Base-by-base conservation (phyloP, 805 yeast species). In the Monosporozyma solicola region DNA sequence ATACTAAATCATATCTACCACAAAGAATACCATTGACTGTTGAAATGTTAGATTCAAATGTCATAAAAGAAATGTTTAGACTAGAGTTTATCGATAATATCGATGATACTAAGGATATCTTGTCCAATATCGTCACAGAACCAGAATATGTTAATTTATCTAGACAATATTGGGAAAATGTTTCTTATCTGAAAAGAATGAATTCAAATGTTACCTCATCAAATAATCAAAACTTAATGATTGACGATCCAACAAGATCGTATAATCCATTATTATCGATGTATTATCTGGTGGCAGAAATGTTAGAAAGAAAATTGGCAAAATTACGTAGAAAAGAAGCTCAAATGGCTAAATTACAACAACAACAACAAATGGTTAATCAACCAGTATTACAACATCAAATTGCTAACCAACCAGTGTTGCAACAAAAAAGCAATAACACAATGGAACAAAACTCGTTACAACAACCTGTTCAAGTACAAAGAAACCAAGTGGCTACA, bases 251-350 rank as follows among this genome's bases (percentile, higher is more conserved):
- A 15, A 87, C 96, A 0, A 75, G 79, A 51, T 92, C 91, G 1
- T 91, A 79, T 67, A 95, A 91, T 69, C 98, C 99, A 0, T 74
- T 91, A 57, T 72, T 92, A 11, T 88, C 96, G 6, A 84, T 92
- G 41, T 94, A 94, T 66, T 85, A 80, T 63, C 75, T 94, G 57
- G 96, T 90, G 16, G 84, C 81, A 51, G 99, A 94, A 70, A 87
- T 88, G 85, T 65, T 77, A 57, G 82, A 79, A 62, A 78, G 96
- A 53, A 84, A 83, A 70, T 73, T 71, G 58, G 80, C 83, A 6
- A 83, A 84, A 68, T 52, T 60, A 50, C 67, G 62, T 54, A 63
- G 64, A 54, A 62, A 51, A 27, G 53, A 50, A 48, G 48, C 43
- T 11, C 55, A 54, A 32, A 57, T 53, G 37, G 53, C 49, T 22